These are phyloP conservation scores for Anisodus tanguticus DNA, from an alignment of 257 asterid genomes.

Conservation along the genomic window DNA sequence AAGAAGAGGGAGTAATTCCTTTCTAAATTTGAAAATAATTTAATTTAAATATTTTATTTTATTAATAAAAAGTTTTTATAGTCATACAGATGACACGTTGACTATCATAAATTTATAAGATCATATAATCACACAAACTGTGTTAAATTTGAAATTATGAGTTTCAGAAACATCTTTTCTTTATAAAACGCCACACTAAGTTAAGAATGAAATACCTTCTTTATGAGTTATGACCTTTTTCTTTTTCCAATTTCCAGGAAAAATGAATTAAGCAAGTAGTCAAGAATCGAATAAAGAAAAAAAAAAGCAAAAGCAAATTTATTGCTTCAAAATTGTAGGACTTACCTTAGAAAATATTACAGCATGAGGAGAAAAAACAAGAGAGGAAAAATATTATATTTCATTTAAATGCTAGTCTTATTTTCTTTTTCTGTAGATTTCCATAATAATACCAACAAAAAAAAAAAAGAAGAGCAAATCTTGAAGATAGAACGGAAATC, in stretches of 20 bases:
- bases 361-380: not conserved
- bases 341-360: not conserved
- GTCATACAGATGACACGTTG: too few relatives aligned
- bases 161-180: too few relatives aligned
- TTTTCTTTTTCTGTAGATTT: not conserved
- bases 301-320: not conserved
- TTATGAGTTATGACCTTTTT: not conserved
- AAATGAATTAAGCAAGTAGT: not conserved
- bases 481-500: constrained; percentile 26
- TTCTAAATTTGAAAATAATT: not conserved
- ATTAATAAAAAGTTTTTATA: too few relatives aligned
- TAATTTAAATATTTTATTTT: not conserved
- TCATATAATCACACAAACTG: too few relatives aligned
- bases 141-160: too few relatives aligned
- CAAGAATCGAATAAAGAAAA: not conserved
- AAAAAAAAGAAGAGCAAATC: not conserved
- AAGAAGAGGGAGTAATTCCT: not conserved
- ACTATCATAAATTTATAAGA: too few relatives aligned
- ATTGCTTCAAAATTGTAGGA: not conserved
- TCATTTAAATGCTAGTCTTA: not conserved
- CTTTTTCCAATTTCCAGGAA: constrained; percentile 13
- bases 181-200: too few relatives aligned
- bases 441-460: not conserved
- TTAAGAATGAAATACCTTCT: too few relatives aligned
- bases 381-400: not conserved